phyloP scores from a whole-genome alignment of 2,329 filamentous ascomycete species.

The Coleophoma crateriformis region DNA sequence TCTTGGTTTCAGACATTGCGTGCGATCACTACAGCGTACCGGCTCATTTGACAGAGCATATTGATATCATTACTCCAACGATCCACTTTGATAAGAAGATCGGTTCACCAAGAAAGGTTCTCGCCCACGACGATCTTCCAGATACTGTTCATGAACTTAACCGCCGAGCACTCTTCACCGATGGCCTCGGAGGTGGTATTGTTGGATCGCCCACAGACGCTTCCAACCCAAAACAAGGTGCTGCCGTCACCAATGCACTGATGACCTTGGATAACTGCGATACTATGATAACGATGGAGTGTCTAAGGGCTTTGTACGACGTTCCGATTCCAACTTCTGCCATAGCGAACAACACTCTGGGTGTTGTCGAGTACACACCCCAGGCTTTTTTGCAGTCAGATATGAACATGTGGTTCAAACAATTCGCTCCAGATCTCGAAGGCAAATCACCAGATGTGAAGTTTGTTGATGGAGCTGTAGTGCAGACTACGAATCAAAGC shows the following conservation, averaged over 20 bases:
- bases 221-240: constrained; percentile 20
- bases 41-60: constrained; percentile 19
- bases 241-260: constrained; percentile 15
- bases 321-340: constrained; percentile 33
- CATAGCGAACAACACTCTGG: constrained; percentile 39
- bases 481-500: constrained; percentile 29
- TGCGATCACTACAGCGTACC: constrained; percentile 25
- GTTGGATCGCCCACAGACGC: constrained; percentile 22
- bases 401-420: constrained; percentile 40
- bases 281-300: constrained; percentile 49
- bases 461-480: constrained; percentile 28
- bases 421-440: constrained; percentile 34
- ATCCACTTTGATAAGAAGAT: constrained; percentile 25
- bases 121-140: constrained; percentile 34
- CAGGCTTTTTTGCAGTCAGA: constrained; percentile 47
- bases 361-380: constrained; percentile 48
- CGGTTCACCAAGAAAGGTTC: constrained; percentile 4
- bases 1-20: constrained; percentile 15
- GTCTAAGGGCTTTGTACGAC: constrained; percentile 46
- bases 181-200: constrained; percentile 5
- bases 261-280: constrained; percentile 36
- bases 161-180: constrained; percentile 3
- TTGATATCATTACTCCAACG: constrained; percentile 26
- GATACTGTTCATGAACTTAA: constrained; percentile 17
- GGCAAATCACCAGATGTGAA: constrained; percentile 31